These are phyloP conservation scores for Cyberlindnera xishuangbannaensis DNA, from an alignment of 805 yeast genomes.

Conservation along the genomic window DNA sequence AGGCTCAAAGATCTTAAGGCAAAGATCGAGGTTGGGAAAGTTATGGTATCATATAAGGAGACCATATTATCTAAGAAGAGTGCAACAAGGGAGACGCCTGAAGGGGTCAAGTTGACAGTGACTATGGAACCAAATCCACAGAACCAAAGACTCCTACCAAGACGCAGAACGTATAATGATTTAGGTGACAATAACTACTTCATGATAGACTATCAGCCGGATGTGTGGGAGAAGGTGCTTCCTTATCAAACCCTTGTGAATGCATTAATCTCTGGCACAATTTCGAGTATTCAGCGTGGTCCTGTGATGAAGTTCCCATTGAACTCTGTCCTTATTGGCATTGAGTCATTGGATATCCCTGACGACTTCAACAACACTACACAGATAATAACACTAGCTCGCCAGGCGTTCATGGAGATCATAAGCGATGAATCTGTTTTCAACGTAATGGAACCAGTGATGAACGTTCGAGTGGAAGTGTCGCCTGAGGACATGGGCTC, in stretches of 20 bases:
- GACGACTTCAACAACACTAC: slow-evolving; percentile 37
- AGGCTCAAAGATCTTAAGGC: slow-evolving; percentile 81
- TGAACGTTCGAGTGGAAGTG: slow-evolving; percentile 66
- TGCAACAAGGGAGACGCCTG: slow-evolving; percentile 15
- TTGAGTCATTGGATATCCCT: slow-evolving; percentile 47
- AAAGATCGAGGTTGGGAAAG: slow-evolving; percentile 70
- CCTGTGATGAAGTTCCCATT: slow-evolving; percentile 49
- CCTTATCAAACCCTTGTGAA: slow-evolving; percentile 44
- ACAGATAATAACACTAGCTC: slow-evolving; percentile 38
- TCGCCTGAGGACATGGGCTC: slow-evolving; percentile 71
- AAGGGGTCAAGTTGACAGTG: slow-evolving; percentile 22
- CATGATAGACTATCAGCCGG: slow-evolving; percentile 26
- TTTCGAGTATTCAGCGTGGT: slow-evolving; percentile 60
- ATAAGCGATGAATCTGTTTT: slow-evolving; percentile 29
- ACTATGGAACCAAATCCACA: slow-evolving; percentile 30
- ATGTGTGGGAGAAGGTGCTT: slow-evolving; percentile 36
- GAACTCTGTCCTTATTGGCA: slow-evolving; percentile 51
- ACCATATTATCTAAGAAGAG: slow-evolving; percentile 30
- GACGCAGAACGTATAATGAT: slow-evolving; percentile 22
- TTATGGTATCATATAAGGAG: slow-evolving; percentile 89
- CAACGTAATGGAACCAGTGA: slow-evolving; percentile 78
- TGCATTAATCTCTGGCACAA: slow-evolving; percentile 50
- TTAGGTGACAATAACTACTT: slow-evolving; percentile 32
- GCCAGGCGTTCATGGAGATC: slow-evolving; percentile 40
- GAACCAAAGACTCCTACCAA: slow-evolving; percentile 22